Conservation (phyloP, 2,329 filamentous ascomycete species). For the Pseudocercospora musae region DNA sequence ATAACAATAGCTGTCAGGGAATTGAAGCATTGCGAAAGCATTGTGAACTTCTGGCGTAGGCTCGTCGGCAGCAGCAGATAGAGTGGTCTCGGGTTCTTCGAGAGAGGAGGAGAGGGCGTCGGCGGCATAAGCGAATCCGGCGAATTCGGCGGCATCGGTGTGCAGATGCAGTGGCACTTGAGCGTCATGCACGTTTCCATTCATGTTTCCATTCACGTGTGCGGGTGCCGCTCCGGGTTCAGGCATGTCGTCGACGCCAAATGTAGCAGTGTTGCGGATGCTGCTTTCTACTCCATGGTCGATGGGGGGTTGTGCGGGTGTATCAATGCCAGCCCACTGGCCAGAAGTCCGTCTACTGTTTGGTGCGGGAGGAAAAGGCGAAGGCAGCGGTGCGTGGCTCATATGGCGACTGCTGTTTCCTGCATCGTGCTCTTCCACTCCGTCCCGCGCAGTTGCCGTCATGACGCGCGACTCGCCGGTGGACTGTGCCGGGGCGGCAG, state of each 20-base stretch:
- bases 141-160: background rate
- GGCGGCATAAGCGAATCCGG: background rate
- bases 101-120: constrained; percentile 1
- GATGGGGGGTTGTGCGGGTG: constrained; percentile 12
- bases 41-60: constrained; percentile 6
- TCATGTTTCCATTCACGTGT: background rate
- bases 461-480: background rate
- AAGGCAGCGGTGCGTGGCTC: background rate
- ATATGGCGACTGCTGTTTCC: constrained; percentile 8
- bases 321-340: constrained; percentile 10
- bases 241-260: constrained; percentile 3
- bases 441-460: background rate
- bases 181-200: background rate
- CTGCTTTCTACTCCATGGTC: constrained; percentile 23
- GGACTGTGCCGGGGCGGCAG: constrained; percentile 4
- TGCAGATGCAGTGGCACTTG: background rate
- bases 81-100: constrained; percentile 1
- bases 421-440: constrained; percentile 1
- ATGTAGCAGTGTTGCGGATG: constrained; percentile 15
- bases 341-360: background rate
- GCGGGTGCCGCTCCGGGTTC: background rate
- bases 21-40: constrained; percentile 65
- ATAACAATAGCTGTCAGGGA: constrained; percentile 72
- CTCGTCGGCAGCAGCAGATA: constrained; percentile 14
- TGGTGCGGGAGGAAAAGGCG: background rate